Base-by-base conservation (phyloP, 2,329 filamentous ascomycete genomes). In the Sarocladium kiliense region DNA sequence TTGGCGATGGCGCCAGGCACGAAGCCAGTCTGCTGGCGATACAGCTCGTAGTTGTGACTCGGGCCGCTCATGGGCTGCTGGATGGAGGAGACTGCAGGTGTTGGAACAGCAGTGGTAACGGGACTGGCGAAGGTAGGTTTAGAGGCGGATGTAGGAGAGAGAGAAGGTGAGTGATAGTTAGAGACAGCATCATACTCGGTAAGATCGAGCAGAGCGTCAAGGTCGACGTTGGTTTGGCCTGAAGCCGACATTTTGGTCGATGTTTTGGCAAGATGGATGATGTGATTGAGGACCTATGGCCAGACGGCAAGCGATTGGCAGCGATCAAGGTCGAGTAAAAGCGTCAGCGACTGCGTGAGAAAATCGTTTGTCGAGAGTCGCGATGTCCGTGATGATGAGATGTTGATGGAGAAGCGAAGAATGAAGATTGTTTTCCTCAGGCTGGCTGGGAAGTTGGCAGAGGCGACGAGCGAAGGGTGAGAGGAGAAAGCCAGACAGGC, bases 21-120 rank as follows among this genome's bases (percentile, higher is more conserved):
- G 27, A 97, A 85, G 60, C 92, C 91, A 3, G 94, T 97, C 76
- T 97, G 92, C 70, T 99, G 94, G 75, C 91, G 89, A 77, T 97
- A 95, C 67, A 90, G 85, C 65, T 91, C 89, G 77, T 97, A 97
- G 73, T 96, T 90, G 75, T 97, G 92, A 71, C 91, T 96, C 9
- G 94, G 93, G 34, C 85, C 89, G 49, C 84, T 85, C 66, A 92
- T 82, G 19, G 79, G 83, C 30, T 81, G 79, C 25, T 65, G 71
- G 55, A 77, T 73, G 7, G 80, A 71, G 18, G 82, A 70, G 56
- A 86, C 70, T 34, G 77, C 73, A 16, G 82, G 79, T 4, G 82
- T 78, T 55, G 77, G 74, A 42, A 80, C 73, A 54, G 80, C 78
- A 59, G 77, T 73, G 4, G 80, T 72, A 7, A 79, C 67, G 7